Base-by-base conservation (phyloP, 495 filamentous ascomycete genomes). In the Talaromyces adpressus region DNA sequence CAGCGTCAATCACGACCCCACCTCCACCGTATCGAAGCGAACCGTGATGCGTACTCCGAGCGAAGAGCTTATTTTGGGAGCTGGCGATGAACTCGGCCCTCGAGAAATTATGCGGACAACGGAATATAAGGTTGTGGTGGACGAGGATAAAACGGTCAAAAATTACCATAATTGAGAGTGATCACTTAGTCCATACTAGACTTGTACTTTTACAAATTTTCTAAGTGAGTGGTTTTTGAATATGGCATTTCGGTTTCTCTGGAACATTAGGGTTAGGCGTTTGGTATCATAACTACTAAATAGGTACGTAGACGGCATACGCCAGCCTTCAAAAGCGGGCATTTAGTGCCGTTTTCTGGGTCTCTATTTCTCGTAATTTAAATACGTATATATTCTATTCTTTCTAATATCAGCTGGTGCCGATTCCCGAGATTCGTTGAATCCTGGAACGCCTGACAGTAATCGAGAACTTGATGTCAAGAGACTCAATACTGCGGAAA, bases 1-100 rank as follows among this genome's bases (percentile, higher is more conserved):
- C 20, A 61, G 66, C 54, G 64, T 68, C 57, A 65, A 72, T 4
- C 67, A 75, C 54, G 59, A 72, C 41, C 66, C 69, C 59, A 72
- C 72, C 45, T 65, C 68, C 52, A 72, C 67, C 47, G 75, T 72
- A 8, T 67, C 64, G 0, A 68, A 68, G 8, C 53, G 62, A 2
- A 52, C 68, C 5, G 69, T 66, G 0, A 71, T 67, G 58, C 70
- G 68, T 32, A 75, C 68, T 16, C 70, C 71, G 16, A 81, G 79
- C 61, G 79, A 80, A 64, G 79, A 81, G 60, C 71, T 79, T n/a
- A 80, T 81, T 57, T 67, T 81, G 47, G 57, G 65, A 0, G 69
- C 66, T 56, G 52, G 52, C 57, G 60, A 63, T 12, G 69, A 70
- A 53, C 71, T 64, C 0, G 57, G 61, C 8, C 69, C 73, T 41